Evolutionary conservation across 192 early-diverging fungal genomes (phyloP).

Genomic region (Entophlyctis helioformis): DNA sequence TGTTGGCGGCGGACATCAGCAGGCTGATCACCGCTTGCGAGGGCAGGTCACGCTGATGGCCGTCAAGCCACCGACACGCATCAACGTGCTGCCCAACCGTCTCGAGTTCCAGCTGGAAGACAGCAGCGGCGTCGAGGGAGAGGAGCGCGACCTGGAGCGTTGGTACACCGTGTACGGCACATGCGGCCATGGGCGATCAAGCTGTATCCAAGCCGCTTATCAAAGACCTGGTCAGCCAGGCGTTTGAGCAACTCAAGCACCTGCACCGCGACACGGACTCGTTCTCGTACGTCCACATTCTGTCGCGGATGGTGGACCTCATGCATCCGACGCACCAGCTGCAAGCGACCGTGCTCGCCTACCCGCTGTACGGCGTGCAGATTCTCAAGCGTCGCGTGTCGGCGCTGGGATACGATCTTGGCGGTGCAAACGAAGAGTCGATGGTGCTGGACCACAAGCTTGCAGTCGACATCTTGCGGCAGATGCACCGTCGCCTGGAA

Average conservation of each 20-base stretch:
- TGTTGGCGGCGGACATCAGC: too few relatives aligned
- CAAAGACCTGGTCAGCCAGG: constrained; percentile 18
- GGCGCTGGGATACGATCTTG: constrained; percentile 22
- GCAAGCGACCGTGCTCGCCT: constrained; percentile 26
- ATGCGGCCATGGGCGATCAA: constrained; percentile 10
- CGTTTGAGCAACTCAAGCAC: constrained; percentile 14
- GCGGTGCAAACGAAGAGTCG: constrained; percentile 14
- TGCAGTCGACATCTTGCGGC: constrained; percentile 17
- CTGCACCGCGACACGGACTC: constrained; percentile 2
- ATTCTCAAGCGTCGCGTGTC: constrained; percentile 27
- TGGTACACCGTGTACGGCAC: constrained; percentile 19
- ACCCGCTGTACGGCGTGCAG: constrained; percentile 18
- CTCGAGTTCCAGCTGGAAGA: constrained; percentile 15
- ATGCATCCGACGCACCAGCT: constrained; percentile 38
- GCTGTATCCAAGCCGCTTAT: constrained; percentile 5
- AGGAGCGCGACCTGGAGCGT: background rate
- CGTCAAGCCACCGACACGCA: background rate
- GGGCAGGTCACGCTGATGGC: constrained; percentile 10
- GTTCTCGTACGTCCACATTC: constrained; percentile 18
- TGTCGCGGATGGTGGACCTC: constrained; percentile 30
- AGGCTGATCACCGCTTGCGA: background rate
- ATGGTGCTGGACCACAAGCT: constrained; percentile 15
- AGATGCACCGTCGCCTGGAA: constrained; percentile 21
- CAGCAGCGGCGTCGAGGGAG: background rate
- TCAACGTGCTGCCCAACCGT: constrained; percentile 6